phyloP scores from a whole-genome alignment of 768 basidiomycete species.

The Cyclocybe cylindracea region DNA sequence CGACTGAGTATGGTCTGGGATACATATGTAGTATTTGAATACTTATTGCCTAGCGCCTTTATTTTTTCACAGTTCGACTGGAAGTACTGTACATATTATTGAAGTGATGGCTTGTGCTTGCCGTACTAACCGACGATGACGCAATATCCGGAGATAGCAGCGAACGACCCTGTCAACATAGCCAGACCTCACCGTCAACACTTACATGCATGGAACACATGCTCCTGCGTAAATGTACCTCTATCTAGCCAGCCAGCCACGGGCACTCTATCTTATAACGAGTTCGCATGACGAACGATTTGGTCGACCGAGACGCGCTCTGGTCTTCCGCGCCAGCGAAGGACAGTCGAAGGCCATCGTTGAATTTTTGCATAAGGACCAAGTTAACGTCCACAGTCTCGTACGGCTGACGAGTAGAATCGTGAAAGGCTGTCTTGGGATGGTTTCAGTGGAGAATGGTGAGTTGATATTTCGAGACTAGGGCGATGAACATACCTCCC shows the following conservation, averaged over 20 bases:
- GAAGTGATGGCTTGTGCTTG: neutral
- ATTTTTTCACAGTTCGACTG: neutral
- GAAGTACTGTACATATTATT: neutral
- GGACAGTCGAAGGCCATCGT: conserved; percentile 71
- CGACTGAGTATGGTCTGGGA: conserved; percentile 1
- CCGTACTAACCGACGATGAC: neutral
- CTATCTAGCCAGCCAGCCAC: conserved; percentile 67
- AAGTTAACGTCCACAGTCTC: conserved; percentile 67
- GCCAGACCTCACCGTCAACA: neutral
- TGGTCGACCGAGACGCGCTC: conserved; percentile 60
- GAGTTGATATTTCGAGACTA: conserved; percentile 18
- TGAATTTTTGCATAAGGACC: conserved; percentile 76
- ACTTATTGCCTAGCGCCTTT: too few relatives aligned
- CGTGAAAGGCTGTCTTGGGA: conserved; percentile 83
- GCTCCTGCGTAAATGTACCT: conserved; percentile 58
- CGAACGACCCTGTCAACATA: neutral
- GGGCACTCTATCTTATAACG: conserved; percentile 74
- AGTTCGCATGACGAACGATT: conserved; percentile 63
- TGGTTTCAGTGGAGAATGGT: conserved; percentile 76
- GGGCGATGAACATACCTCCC: neutral
- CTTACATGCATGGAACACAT: neutral
- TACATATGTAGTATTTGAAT: neutral
- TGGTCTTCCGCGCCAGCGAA: conserved; percentile 71
- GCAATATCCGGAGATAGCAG: neutral
- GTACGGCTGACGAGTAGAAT: conserved; percentile 69